Base-by-base conservation (phyloP, 177 flowering plant genomes). In the Vitis hybrid region DNA sequence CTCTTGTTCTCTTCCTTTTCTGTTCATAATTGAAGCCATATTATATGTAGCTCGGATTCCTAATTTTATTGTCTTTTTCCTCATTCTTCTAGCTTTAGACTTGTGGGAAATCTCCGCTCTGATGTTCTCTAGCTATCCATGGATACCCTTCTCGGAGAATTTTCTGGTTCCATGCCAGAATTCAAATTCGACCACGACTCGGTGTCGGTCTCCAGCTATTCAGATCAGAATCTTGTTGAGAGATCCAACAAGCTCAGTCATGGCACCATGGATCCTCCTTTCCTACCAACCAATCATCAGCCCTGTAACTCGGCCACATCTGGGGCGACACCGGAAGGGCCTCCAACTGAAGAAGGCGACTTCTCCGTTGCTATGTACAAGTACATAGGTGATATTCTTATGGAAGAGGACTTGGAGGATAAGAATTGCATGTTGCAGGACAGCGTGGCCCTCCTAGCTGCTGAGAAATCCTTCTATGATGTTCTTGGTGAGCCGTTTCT, bases 401-500 rank as follows among this genome's bases (percentile, higher is more conserved):
- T 83, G 82, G 88, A 85, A 48, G 84, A 79, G 50, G 78, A 80
- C 35, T 48, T 82, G 19, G 84, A 80, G 59, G 67, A 70, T 0
- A 64, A 64, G 69, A 70, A 79, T 10, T 76, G 81, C 58, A 75
- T 76, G 81, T 68, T 80, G 21, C 80, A 78, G 52, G 83, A 85
- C 40, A 65, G 59, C 50, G 54, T 73, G 48, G 87, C 85, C 52
- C 82, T 87, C 1, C 84, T 80, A 62, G 86, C 86, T 16, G 77
- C 89, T 15, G 89, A 86, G 60, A 84, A 80, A 63, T 84, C 86
- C 2, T 79, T 87, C 62, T 76, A 83, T 61, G 86, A 85, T 56
- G 81, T 71, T 6, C 72, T 83, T 14, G 73, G 59, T 15, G 66
- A 80, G 49, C 35, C 70, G 3, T 64, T 70, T 46, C 73, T 77